A percentile compares a stretch with the other conserved stretches of the same genome.
These are phyloP conservation scores for Turritis glabra DNA, from an alignment of 345 rosid species.

Conservation along the genomic window DNA sequence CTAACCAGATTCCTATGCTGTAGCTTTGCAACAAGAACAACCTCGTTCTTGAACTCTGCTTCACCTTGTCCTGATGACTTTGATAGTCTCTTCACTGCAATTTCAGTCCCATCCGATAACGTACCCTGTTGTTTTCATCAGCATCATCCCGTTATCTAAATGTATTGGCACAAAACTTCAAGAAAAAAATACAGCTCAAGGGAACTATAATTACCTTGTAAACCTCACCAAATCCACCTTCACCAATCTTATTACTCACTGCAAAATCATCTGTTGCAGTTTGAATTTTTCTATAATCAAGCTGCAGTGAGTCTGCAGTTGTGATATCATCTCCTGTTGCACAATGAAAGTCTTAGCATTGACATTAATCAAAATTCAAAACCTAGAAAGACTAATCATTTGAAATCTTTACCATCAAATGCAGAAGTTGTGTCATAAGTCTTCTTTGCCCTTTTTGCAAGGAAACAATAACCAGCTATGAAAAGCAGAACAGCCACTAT, in stretches of 20 bases:
- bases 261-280: conserved; percentile 55
- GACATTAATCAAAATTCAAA: neutral
- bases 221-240: conserved; percentile 74
- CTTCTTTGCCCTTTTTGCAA: conserved; percentile 40
- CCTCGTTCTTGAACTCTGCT: conserved; percentile 39
- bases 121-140: conserved; percentile 17
- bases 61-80: conserved; percentile 40
- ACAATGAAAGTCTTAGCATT: neutral
- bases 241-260: conserved; percentile 50
- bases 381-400: neutral
- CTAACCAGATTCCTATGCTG: conserved; percentile 35
- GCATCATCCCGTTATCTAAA: neutral
- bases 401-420: conserved; percentile 39
- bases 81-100: conserved; percentile 37
- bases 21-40: conserved; percentile 37
- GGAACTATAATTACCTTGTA: conserved; percentile 47
- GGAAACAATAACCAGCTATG: conserved; percentile 38
- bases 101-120: conserved; percentile 25
- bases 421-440: conserved; percentile 5
- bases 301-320: conserved; percentile 49
- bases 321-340: conserved; percentile 42
- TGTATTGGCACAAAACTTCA: neutral
- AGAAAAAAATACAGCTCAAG: neutral
- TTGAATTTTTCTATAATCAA: conserved; percentile 44
- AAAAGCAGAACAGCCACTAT: conserved; percentile 34